A percentile compares a stretch with the other conserved stretches of the same genome.
Evolutionary conservation across 164 flowering plant species (phyloP).

Genomic region (Umbellularia californica): DNA sequence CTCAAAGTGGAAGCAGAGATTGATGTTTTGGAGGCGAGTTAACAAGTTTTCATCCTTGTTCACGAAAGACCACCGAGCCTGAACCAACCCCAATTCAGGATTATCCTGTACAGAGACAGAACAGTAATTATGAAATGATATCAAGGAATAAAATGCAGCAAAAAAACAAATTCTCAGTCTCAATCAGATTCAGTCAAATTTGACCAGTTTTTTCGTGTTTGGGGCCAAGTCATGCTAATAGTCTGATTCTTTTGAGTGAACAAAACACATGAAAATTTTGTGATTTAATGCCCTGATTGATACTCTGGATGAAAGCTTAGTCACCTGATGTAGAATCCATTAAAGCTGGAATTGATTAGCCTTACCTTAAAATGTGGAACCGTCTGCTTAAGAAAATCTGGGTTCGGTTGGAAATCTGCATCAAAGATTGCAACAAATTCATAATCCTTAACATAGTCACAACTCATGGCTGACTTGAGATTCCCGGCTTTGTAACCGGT

Average conservation of each 20-base stretch:
- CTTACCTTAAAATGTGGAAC: conserved; percentile 88
- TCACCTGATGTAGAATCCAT: not conserved
- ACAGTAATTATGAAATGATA: not conserved
- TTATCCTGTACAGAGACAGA: conserved; percentile 49
- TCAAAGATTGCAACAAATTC: conserved; percentile 92
- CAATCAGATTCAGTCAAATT: not conserved
- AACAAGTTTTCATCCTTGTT: conserved; percentile 90
- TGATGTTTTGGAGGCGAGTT: conserved; percentile 83
- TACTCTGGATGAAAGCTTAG: not conserved
- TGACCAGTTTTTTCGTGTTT: not conserved
- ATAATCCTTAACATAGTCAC: conserved; percentile 84
- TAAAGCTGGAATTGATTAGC: not conserved
- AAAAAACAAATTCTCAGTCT: not conserved
- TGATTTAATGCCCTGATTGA: not conserved
- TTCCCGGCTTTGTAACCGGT: conserved; percentile 99
- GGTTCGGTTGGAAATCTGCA: conserved; percentile 90
- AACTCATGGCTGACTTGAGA: conserved; percentile 94
- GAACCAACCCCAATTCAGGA: conserved; percentile 83
- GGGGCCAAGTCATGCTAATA: too few relatives aligned
- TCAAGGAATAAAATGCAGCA: conserved; percentile 9
- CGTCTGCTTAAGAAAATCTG: conserved; percentile 73
- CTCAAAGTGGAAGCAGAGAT: conserved; percentile 85
- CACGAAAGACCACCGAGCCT: conserved; percentile 97
- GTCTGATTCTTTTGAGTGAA: not conserved
- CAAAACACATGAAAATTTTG: not conserved